Conservation (phyloP, 2,329 filamentous ascomycete genomes). For the Ophiostoma quercus region DNA sequence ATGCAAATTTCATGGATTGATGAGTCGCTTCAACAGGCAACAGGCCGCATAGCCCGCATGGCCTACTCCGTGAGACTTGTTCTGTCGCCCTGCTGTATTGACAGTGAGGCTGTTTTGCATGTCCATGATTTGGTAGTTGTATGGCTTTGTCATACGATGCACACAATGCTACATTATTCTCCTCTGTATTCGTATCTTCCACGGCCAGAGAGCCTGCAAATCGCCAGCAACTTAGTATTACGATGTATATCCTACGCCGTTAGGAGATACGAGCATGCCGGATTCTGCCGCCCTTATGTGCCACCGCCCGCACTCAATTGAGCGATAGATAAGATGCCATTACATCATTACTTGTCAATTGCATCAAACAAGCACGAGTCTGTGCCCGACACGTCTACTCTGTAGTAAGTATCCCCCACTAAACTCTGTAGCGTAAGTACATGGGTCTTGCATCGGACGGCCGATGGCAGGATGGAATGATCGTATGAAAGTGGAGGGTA, state of each 20-base stretch:
- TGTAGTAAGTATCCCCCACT: neutral
- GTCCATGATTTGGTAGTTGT: neutral
- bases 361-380: neutral
- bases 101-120: neutral
- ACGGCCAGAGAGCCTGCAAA: neutral
- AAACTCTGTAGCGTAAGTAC: neutral
- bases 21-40: neutral
- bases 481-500: neutral
- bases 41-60: neutral
- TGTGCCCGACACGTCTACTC: neutral
- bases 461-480: neutral
- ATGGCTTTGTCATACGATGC: neutral
- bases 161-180: neutral
- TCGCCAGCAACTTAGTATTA: neutral
- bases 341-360: conserved; percentile 5
- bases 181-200: neutral
- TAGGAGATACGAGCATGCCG: neutral
- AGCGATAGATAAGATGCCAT: conserved; percentile 2
- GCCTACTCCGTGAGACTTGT: neutral
- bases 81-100: neutral
- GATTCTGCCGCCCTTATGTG: neutral
- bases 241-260: neutral
- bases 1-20: neutral
- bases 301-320: neutral
- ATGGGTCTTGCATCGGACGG: neutral